Percentiles rank a stretch among this genome's conserved stretches.
These are phyloP conservation scores for Leersia perrieri DNA, from an alignment of 176 grass and related monocot species.

Conservation along the genomic window DNA sequence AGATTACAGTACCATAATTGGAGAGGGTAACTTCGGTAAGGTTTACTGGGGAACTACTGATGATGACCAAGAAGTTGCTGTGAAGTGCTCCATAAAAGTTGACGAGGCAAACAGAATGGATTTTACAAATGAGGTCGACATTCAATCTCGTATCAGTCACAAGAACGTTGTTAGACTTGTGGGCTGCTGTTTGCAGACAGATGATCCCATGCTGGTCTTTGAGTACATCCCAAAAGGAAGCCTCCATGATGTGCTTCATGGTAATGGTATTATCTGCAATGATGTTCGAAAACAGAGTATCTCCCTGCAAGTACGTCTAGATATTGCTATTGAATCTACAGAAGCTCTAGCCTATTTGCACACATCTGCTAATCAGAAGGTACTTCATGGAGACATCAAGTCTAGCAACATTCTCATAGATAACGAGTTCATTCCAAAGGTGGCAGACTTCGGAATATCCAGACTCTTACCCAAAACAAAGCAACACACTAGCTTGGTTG, in stretches of 20 bases:
- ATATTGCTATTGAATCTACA: background rate
- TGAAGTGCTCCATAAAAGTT: constrained; percentile 9
- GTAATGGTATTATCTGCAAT: too few species aligned
- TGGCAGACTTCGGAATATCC: background rate
- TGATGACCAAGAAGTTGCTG: background rate
- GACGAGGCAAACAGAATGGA: constrained; percentile 5
- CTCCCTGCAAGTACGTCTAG: background rate
- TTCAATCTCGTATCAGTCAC: constrained; percentile 33
- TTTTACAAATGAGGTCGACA: constrained; percentile 28
- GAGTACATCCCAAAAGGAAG: constrained; percentile 22
- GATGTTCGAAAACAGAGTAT: background rate
- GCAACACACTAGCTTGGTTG: background rate
- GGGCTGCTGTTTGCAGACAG: constrained; percentile 14
- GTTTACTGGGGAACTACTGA: constrained; percentile 13
- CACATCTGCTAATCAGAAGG: background rate
- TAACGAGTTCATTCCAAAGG: background rate
- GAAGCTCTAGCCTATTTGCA: background rate
- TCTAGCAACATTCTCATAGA: background rate
- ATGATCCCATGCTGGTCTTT: constrained; percentile 28
- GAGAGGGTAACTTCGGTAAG: background rate
- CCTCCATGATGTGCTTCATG: background rate
- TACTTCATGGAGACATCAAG: background rate
- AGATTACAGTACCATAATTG: background rate
- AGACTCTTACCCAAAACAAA: background rate
- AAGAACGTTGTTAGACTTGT: background rate